These are phyloP conservation scores for Rhizopus arrhizus DNA, from an alignment of 371 early-diverging fungal species.

Conservation along the genomic window DNA sequence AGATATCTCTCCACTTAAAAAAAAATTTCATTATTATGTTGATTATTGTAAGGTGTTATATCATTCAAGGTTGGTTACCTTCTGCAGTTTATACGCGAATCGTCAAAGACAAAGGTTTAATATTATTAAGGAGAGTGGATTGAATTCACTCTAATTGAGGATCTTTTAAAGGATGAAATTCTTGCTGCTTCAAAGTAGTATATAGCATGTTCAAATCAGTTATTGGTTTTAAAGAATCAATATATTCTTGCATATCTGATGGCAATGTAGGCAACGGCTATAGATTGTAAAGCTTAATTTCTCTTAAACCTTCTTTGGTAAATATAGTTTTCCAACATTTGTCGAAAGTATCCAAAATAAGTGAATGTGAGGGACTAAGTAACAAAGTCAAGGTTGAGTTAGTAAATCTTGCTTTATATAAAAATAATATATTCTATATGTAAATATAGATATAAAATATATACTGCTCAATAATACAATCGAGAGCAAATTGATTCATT, in stretches of 20 bases:
- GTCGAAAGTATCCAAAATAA: neutral
- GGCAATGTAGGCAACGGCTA: neutral
- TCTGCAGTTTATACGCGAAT: conserved; percentile 4
- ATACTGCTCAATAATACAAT: conserved; percentile 5
- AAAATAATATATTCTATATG: neutral
- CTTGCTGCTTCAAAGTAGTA: conserved; percentile 11
- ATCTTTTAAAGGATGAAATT: neutral
- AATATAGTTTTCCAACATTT: neutral
- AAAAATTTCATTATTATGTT: conserved; percentile 8
- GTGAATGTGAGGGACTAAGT: neutral
- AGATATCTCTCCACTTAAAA: neutral
- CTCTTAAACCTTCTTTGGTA: neutral
- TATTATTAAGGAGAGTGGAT: conserved; percentile 3
- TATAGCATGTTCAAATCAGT: neutral
- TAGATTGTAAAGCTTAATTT: neutral
- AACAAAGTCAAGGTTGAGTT: neutral
- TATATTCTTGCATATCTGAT: conserved; percentile 3
- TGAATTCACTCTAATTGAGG: conserved; percentile 1
- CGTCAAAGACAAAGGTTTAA: conserved; percentile 8
- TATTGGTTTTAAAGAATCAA: neutral
- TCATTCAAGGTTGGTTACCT: neutral
- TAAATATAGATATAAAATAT: neutral
- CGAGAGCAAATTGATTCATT: neutral
- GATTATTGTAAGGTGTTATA: neutral
- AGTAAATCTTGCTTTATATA: too few species aligned